These are phyloP conservation scores for Aspergillus sp. DNA, from an alignment of 2,329 filamentous ascomycete genomes.

Conservation along the genomic window DNA sequence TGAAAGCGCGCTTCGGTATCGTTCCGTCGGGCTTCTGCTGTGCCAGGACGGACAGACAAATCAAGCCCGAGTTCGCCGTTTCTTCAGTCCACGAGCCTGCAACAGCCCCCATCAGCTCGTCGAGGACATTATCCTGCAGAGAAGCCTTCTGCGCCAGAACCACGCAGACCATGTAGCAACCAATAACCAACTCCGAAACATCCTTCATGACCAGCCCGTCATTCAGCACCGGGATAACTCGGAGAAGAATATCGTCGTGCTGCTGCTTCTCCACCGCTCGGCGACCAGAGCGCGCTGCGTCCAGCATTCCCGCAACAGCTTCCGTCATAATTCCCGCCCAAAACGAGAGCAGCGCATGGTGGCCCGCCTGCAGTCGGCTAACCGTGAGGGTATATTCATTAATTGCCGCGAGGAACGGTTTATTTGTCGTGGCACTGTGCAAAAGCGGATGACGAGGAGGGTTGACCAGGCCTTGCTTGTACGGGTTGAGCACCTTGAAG, in stretches of 20 bases:
- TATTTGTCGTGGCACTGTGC: slow-evolving; percentile 76
- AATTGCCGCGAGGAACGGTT: slow-evolving; percentile 70
- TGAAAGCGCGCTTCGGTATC: slow-evolving; percentile 69
- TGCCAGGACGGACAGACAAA: slow-evolving; percentile 77
- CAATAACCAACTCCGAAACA: slow-evolving; percentile 75
- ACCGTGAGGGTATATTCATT: slow-evolving; percentile 77
- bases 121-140: slow-evolving; percentile 76
- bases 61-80: slow-evolving; percentile 70
- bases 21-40: slow-evolving; percentile 72
- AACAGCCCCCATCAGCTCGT: slow-evolving; percentile 86
- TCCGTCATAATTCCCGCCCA: slow-evolving; percentile 90
- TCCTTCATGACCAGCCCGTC: slow-evolving; percentile 74
- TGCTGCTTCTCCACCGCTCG: slow-evolving; percentile 74
- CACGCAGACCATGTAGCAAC: slow-evolving; percentile 86
- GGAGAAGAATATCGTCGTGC: slow-evolving; percentile 73
- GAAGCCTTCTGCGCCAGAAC: slow-evolving; percentile 81
- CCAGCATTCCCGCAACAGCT: slow-evolving; percentile 77
- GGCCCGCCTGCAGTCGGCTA: slow-evolving; percentile 69
- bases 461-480: slow-evolving; percentile 72
- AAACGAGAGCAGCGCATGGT: slow-evolving; percentile 77
- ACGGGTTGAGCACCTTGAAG: slow-evolving; percentile 83
- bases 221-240: slow-evolving; percentile 68
- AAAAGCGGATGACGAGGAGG: slow-evolving; percentile 81
- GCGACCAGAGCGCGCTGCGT: slow-evolving; percentile 73
- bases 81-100: slow-evolving; percentile 73